Evolutionary conservation across 768 basidiomycete genomes (phyloP), one percentile per base, ranked within the genome.

Genomic region (Russula sp.): DNA sequence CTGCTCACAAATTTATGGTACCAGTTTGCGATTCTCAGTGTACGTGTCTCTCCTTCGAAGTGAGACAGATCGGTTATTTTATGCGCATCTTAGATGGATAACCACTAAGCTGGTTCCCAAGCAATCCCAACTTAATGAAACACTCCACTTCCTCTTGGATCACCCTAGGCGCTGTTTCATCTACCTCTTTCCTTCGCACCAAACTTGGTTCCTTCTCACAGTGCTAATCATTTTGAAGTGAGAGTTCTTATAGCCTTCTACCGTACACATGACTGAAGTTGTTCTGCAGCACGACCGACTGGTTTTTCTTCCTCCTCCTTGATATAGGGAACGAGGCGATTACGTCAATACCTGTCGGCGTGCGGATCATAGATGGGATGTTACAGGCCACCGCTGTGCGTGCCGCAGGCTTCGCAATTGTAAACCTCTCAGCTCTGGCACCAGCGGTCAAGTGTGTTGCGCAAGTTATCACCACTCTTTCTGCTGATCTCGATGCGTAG

Each of bases 131-230:
- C 70, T 85, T 0, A 77, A 84, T 53, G 92, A 95, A 75, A 92
- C 93, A 0, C 78, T 97, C 1, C 88, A 87, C 61, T 99, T 98
- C 73, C 83, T 99, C 9, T 82, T 99, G 10, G 94, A 98, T 70
- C 96, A 98, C 72, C 96, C 96, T 14, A 85, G 96, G 13, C 84
- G 92, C 66, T 96, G 94, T 74, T 95, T 90, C 71, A 84, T 93
- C 13, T 91, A 94, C 73, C 81, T 96, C 10, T 96, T 96, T 69
- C 94, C 94, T 0, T 87, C 92, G 0, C 92, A 94, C 70, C 94
- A 97, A 72, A 97, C 94, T 3, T 94, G 93, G 92, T 90, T 96
- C 69, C 83, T 97, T 6, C 66, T 92, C 1, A 81, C 83, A 1
- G 73, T 95, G 26, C 79, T 97, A 26, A 42, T 90, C 4, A 67